Percentiles rank a stretch among this genome's conserved stretches.
These are phyloP conservation scores for Myrica gale DNA, from an alignment of 306 rosid species.

Conservation along the genomic window DNA sequence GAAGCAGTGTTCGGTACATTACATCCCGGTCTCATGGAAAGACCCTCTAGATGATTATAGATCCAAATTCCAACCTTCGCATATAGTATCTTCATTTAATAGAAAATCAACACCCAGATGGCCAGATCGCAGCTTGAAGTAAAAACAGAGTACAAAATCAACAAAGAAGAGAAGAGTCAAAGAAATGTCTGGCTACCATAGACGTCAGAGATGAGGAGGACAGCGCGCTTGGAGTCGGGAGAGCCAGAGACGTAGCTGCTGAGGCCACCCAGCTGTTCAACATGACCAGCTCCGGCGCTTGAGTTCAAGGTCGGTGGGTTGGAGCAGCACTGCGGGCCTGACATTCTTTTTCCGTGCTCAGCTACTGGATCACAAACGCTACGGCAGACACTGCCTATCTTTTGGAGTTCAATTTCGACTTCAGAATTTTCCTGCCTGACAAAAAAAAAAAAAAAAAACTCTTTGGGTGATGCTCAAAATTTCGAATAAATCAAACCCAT, in stretches of 20 bases:
- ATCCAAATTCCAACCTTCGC: background rate
- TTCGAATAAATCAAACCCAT: too few relatives aligned
- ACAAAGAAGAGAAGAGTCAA: background rate
- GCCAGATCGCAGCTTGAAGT: background rate
- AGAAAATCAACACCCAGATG: too few relatives aligned
- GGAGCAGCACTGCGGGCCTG: slow-evolving; percentile 64
- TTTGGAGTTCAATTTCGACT: too few relatives aligned
- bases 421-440: too few relatives aligned
- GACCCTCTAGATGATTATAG: too few relatives aligned
- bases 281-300: slow-evolving; percentile 48
- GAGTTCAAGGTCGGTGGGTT: slow-evolving; percentile 65
- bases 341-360: slow-evolving; percentile 30
- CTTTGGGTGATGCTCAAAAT: too few relatives aligned
- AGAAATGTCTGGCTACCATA: slow-evolving; percentile 34
- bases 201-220: slow-evolving; percentile 55
- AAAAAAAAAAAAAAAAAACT: too few relatives aligned
- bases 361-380: too few relatives aligned
- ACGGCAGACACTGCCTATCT: too few relatives aligned
- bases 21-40: background rate
- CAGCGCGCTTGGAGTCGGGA: slow-evolving; percentile 48
- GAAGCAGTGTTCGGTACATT: too few relatives aligned
- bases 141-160: background rate
- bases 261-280: slow-evolving; percentile 46
- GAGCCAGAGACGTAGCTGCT: slow-evolving; percentile 50
- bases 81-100: background rate